These are phyloP conservation scores for Colletotrichum horii DNA, from an alignment of 2,329 filamentous ascomycete genomes.

Conservation along the genomic window DNA sequence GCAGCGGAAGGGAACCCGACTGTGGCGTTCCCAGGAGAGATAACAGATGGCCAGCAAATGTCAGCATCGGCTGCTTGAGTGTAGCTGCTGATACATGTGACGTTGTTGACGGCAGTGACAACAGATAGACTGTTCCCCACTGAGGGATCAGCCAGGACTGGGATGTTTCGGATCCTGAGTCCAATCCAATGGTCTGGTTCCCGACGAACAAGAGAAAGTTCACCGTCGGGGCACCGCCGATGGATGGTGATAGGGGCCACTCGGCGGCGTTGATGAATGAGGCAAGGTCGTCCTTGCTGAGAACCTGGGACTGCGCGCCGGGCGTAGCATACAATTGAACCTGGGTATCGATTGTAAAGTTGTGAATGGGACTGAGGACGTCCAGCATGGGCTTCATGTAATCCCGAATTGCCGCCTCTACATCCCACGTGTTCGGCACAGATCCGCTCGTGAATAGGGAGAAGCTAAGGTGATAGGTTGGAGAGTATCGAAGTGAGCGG, in stretches of 20 bases:
- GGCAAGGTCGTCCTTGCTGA: slow-evolving; percentile 86
- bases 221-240: slow-evolving; percentile 89
- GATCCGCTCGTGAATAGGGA: slow-evolving; percentile 87
- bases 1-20: slow-evolving; percentile 82
- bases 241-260: slow-evolving; percentile 94
- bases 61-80: slow-evolving; percentile 82
- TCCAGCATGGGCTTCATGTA: slow-evolving; percentile 84
- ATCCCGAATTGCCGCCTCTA: slow-evolving; percentile 78
- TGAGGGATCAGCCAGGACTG: slow-evolving; percentile 91
- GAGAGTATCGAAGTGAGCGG: slow-evolving; percentile 86
- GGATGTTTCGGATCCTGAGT: slow-evolving; percentile 51
- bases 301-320: slow-evolving; percentile 64
- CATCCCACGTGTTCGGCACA: slow-evolving; percentile 86
- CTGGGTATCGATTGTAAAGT: slow-evolving; percentile 95
- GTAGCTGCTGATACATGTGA: slow-evolving; percentile 65
- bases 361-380: slow-evolving; percentile 82
- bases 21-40: slow-evolving; percentile 86
- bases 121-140: slow-evolving; percentile 78
- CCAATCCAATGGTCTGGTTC: slow-evolving; percentile 69
- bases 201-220: slow-evolving; percentile 96
- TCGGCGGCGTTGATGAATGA: slow-evolving; percentile 98
- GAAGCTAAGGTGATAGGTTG: slow-evolving; percentile 94
- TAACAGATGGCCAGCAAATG: slow-evolving; percentile 88
- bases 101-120: slow-evolving; percentile 51
- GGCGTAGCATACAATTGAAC: slow-evolving; percentile 89